A percentile compares a stretch with the other conserved stretches of the same genome.
phyloP scores from a whole-genome alignment of 148 eudicot genomes.

The Cornus florida region DNA sequence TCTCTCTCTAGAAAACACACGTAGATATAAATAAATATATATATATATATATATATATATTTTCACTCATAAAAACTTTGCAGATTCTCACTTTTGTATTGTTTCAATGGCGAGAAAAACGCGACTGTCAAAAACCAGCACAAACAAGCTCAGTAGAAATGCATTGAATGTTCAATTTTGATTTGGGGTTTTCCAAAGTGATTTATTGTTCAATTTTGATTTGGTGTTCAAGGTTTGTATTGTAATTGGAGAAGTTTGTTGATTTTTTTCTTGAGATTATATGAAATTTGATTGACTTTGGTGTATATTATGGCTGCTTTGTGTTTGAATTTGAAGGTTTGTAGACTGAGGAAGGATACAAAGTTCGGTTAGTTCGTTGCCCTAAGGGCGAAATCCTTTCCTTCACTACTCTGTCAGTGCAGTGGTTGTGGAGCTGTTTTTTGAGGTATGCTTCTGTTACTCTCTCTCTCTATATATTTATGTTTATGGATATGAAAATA shows the following conservation, averaged over 20 bases:
- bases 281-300: not conserved
- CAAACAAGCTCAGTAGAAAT: not conserved
- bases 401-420: conserved; percentile 81
- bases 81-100: conserved; percentile 1
- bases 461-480: not conserved
- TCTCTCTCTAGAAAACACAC: too few relatives aligned
- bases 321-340: not conserved
- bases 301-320: not conserved
- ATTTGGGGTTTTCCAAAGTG: conserved; percentile 7
- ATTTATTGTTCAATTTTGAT: conserved; percentile 2
- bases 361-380: conserved; percentile 69
- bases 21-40: not conserved
- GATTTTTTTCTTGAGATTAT: conserved; percentile 1
- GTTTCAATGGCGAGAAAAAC: not conserved
- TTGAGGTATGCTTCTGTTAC: conserved; percentile 42
- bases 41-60: too few relatives aligned
- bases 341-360: conserved; percentile 55
- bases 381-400: conserved; percentile 62
- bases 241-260: not conserved
- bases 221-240: conserved; percentile 13
- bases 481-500: not conserved
- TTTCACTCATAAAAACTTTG: too few relatives aligned
- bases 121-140: not conserved
- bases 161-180: not conserved
- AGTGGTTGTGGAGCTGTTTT: conserved; percentile 90